Base-by-base conservation (phyloP, 805 yeast species). In the Hanseniaspora valbyensis region DNA sequence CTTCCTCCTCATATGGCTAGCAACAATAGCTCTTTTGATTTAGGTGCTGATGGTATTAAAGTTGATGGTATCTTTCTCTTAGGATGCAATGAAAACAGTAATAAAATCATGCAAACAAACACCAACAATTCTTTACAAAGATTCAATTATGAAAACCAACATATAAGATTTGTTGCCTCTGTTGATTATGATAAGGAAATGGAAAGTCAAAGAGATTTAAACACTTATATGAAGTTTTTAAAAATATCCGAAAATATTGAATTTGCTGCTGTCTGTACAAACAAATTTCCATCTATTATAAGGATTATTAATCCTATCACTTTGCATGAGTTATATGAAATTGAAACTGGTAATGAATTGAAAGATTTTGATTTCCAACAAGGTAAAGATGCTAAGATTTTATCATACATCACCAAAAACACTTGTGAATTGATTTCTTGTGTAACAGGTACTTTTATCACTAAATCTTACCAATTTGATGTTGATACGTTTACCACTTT, bases 71-170 rank as follows among this genome's bases (percentile, higher is more conserved):
- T 73, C 18, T 76, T 88, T 16, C 66, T 84, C 42, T 72, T 83
- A 40, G 95, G 95, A 2, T 79, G 88, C 57, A 89, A 89, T 62
- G 87, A 83, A 57, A 73, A 78, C 43, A 65, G 78, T 3, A 71
- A 70, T 42, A 70, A 75, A 71, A 71, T 61, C 81, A 79, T 52
- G 67, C 71, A 54, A 85, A 87, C 63, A 75, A 78, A 58, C 89
- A 83, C 65, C 13, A 48, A 48, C 41, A 48, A 48, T 34, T 40
- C 44, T 4, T 64, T 90, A 59, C 69, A 95, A 52, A 80, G 81
- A 61, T 83, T 76, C 58, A 70, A 70, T 21, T 78, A 67, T 59
- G 76, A 74, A 51, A 74, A 78, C 50, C 80, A 81, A 42, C 85
- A 78, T 60, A 67, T 80, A 56, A 75, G 76, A 54, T 78, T 75